Percentiles rank a stretch among this genome's conserved stretches.
Conservation (phyloP, 768 basidiomycete genomes). For the Tephrocybe sp. region DNA sequence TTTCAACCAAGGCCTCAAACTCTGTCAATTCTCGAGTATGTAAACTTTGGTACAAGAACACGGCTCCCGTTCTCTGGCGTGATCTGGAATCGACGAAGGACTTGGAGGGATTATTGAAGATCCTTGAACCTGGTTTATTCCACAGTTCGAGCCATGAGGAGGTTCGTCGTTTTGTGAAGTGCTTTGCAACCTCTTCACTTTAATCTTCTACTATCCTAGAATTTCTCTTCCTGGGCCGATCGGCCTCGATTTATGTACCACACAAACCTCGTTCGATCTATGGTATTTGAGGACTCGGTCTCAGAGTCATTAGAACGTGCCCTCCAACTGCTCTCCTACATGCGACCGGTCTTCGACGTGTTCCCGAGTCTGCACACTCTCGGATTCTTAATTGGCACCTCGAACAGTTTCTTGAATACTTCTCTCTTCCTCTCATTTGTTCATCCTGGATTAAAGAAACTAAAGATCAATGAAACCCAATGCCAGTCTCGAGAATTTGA, state of each 20-base stretch:
- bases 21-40: constrained; percentile 3
- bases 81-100: not conserved
- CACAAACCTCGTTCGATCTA: not conserved
- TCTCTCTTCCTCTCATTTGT: no score
- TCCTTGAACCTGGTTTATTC: not conserved
- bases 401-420: no score
- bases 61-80: not conserved
- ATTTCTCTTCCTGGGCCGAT: not conserved
- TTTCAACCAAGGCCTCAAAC: constrained; percentile 2
- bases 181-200: no score
- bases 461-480: no score
- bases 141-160: no score
- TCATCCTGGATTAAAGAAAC: no score
- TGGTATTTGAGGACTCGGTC: not conserved
- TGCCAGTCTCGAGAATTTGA: no score
- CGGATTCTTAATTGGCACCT: no score
- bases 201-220: no score
- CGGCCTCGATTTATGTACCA: not conserved
- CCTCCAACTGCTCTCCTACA: not conserved
- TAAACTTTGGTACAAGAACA: not conserved
- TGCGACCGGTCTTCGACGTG: not conserved
- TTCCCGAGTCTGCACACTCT: not conserved
- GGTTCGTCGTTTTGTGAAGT: no score
- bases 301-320: not conserved
- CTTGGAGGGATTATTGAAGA: not conserved